Evolutionary conservation across 306 rosid species (phyloP).

Genomic region (Lithocarpus polystachyus): DNA sequence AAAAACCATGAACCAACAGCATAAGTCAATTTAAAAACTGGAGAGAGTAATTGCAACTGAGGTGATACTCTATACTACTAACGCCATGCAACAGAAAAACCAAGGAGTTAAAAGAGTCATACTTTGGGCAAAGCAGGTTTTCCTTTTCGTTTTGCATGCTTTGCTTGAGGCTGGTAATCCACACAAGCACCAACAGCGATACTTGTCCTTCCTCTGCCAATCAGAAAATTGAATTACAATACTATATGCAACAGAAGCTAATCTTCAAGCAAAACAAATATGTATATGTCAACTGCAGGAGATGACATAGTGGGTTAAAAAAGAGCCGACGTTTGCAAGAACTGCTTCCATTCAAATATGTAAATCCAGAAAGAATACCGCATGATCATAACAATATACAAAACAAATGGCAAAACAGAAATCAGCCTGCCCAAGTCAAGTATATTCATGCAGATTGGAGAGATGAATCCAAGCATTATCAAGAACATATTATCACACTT

Average conservation of each 20-base stretch:
- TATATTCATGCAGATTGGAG: not conserved
- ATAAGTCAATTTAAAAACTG: not conserved
- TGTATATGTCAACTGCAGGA: not conserved
- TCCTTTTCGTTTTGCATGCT: slow-evolving; percentile 60
- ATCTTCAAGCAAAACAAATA: not conserved
- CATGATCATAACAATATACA: not conserved
- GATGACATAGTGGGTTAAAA: not conserved
- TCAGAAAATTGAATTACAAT: slow-evolving; percentile 6
- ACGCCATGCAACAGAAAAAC: slow-evolving; percentile 4
- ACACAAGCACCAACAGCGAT: slow-evolving; percentile 72
- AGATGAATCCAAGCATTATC: not conserved
- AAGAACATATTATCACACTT: not conserved
- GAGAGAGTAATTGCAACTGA: not conserved
- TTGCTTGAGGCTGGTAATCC: slow-evolving; percentile 54
- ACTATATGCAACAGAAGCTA: not conserved
- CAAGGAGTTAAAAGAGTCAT: slow-evolving; percentile 14
- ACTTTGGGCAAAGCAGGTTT: slow-evolving; percentile 77
- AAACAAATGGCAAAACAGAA: not conserved
- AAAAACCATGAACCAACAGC: not conserved
- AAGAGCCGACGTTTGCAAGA: not conserved
- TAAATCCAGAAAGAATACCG: not conserved
- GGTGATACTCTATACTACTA: not conserved
- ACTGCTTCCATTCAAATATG: not conserved
- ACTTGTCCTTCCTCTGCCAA: slow-evolving; percentile 85
- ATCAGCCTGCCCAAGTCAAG: not conserved